Evolutionary conservation across 768 basidiomycete genomes (phyloP).

Genomic region (Termitomyces sp.): DNA sequence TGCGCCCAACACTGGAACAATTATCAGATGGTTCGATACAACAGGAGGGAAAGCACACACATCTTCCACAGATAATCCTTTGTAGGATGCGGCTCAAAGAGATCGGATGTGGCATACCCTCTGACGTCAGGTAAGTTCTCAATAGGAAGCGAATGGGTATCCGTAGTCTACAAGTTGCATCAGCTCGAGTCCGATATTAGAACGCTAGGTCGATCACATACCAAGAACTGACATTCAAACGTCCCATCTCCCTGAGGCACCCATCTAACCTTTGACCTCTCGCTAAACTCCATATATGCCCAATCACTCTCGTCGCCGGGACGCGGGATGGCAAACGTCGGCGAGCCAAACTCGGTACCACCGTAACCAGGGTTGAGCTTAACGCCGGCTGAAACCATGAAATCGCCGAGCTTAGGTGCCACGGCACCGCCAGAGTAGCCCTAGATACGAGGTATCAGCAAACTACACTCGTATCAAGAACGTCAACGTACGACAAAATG

Average conservation of each 20-base stretch:
- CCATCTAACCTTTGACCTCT: slow-evolving; percentile 30
- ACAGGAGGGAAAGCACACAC: slow-evolving; percentile 16
- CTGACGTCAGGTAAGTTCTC: slow-evolving; percentile 33
- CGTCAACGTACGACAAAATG: slow-evolving; percentile 27
- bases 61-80: slow-evolving; percentile 35
- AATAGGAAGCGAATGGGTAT: slow-evolving; percentile 26
- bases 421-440: slow-evolving; percentile 30
- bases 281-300: slow-evolving; percentile 31
- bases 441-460: slow-evolving; percentile 16
- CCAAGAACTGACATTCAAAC: slow-evolving; percentile 38
- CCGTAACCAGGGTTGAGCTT: slow-evolving; percentile 24
- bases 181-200: not conserved
- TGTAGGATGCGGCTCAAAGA: slow-evolving; percentile 36
- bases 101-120: slow-evolving; percentile 39
- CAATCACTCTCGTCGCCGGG: slow-evolving; percentile 27
- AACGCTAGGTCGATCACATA: slow-evolving; percentile 15
- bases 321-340: slow-evolving; percentile 11
- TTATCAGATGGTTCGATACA: not conserved
- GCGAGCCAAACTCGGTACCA: slow-evolving; percentile 30
- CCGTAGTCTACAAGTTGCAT: slow-evolving; percentile 20
- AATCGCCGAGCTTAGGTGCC: slow-evolving; percentile 29
- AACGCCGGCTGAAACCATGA: slow-evolving; percentile 28
- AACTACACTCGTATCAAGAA: not conserved
- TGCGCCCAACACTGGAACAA: slow-evolving; percentile 33
- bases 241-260: slow-evolving; percentile 33